Evolutionary conservation across 768 basidiomycete species (phyloP).

Genomic region (Phylloporus sp.): DNA sequence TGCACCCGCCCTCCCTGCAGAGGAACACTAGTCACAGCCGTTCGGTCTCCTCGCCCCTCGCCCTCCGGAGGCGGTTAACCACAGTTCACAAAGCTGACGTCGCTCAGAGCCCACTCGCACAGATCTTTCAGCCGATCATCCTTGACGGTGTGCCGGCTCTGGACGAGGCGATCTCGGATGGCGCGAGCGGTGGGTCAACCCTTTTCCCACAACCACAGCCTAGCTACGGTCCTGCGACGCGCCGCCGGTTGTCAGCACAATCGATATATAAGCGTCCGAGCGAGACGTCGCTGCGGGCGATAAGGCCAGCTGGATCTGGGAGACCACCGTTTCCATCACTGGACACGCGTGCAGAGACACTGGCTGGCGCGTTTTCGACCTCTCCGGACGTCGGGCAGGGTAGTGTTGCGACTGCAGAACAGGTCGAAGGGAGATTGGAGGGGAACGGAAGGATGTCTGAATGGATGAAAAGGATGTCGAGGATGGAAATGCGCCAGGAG

Average conservation of each 20-base stretch:
- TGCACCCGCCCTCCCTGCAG: conserved; percentile 7
- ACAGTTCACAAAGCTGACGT: conserved; percentile 20
- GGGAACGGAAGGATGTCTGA: conserved; percentile 25
- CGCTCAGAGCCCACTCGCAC: conserved; percentile 58
- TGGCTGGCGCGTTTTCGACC: conserved; percentile 19
- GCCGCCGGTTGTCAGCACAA: conserved; percentile 38
- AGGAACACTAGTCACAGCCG: conserved; percentile 7
- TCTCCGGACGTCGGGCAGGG: conserved; percentile 24
- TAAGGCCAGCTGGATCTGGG: conserved; percentile 1
- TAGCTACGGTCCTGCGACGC: conserved; percentile 39
- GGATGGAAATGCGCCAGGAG: conserved; percentile 43
- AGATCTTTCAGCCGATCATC: conserved; percentile 66
- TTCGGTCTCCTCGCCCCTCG: conserved; percentile 11
- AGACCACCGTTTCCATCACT: conserved; percentile 14
- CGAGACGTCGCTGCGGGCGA: conserved; percentile 8
- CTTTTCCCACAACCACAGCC: conserved; percentile 11
- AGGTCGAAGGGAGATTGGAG: conserved; percentile 26
- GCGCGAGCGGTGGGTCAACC: conserved; percentile 6
- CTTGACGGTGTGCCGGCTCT: conserved; percentile 44
- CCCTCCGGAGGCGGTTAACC: conserved; percentile 18
- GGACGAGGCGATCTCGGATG: conserved; percentile 28
- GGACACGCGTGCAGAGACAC: conserved; percentile 24
- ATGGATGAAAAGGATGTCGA: conserved; percentile 35
- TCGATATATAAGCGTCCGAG: conserved; percentile 14
- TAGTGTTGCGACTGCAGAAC: conserved; percentile 21